Evolutionary conservation across 192 early-diverging fungal genomes (phyloP).

Genomic region (Allomyces arbusculus): DNA sequence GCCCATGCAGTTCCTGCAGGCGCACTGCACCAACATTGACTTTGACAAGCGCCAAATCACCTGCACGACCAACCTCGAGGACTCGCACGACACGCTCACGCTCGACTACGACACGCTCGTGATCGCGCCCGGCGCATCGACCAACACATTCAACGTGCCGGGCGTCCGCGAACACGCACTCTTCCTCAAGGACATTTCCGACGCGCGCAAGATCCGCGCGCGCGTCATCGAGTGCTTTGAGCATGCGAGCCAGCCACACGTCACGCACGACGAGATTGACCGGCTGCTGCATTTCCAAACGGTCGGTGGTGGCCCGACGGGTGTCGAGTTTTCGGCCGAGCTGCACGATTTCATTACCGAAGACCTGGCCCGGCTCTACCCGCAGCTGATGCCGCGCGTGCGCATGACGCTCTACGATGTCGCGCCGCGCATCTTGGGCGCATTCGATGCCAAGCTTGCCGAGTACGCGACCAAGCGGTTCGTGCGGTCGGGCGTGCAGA

Average conservation of each 20-base stretch:
- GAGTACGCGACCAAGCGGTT: constrained; percentile 58
- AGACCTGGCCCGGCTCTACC: background rate
- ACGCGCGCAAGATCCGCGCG: constrained; percentile 60
- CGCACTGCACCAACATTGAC: constrained; percentile 29
- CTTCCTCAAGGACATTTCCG: constrained; percentile 66
- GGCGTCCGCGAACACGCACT: constrained; percentile 68
- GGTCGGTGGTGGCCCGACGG: constrained; percentile 75
- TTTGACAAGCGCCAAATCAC: constrained; percentile 15
- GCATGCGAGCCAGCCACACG: constrained; percentile 41
- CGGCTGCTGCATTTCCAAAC: constrained; percentile 59
- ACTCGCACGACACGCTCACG: constrained; percentile 11
- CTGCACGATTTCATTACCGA: constrained; percentile 67
- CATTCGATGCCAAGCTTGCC: constrained; percentile 51
- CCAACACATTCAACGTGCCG: constrained; percentile 65
- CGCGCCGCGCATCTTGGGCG: constrained; percentile 50
- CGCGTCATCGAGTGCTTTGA: constrained; percentile 45
- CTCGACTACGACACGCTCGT: constrained; percentile 64
- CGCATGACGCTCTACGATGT: constrained; percentile 57
- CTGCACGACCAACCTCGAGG: constrained; percentile 17
- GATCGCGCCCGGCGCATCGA: constrained; percentile 55
- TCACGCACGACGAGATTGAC: constrained; percentile 37
- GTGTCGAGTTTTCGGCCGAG: constrained; percentile 51
- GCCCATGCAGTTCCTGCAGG: constrained; percentile 45
- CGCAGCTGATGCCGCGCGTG: background rate
- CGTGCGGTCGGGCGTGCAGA: constrained; percentile 45